A percentile compares a stretch with the other conserved stretches of the same genome.
These are phyloP conservation scores for Fusarium hostae DNA, from an alignment of 2,329 filamentous ascomycete species.

Conservation along the genomic window DNA sequence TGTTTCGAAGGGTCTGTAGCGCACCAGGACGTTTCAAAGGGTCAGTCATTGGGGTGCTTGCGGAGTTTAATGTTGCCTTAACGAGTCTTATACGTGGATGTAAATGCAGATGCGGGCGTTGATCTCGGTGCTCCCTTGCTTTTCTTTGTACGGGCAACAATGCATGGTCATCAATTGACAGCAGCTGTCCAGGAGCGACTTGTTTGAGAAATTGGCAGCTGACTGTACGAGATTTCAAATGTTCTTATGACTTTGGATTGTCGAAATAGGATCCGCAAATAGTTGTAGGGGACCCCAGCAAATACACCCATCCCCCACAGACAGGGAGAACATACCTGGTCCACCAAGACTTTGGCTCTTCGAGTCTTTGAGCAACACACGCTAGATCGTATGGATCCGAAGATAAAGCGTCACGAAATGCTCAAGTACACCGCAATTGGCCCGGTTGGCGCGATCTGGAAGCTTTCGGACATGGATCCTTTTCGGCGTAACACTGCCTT, in stretches of 20 bases:
- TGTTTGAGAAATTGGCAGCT: conserved; percentile 23
- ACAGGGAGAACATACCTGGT: conserved; percentile 3
- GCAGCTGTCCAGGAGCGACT: neutral
- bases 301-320: conserved; percentile 24
- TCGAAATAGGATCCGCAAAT: conserved; percentile 26
- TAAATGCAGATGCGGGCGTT: neutral
- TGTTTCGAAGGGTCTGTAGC: neutral
- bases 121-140: neutral
- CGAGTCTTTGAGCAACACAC: conserved; percentile 4
- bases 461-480: conserved; percentile 10
- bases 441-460: conserved; percentile 35
- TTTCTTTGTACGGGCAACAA: neutral
- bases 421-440: conserved; percentile 36
- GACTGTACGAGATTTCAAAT: conserved; percentile 30
- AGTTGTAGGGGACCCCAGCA: conserved; percentile 25
- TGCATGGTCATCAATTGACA: neutral
- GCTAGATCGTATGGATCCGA: conserved; percentile 20
- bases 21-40: neutral
- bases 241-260: conserved; percentile 33
- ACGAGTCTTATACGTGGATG: conserved; percentile 1
- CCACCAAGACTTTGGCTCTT: conserved; percentile 6
- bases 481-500: conserved; percentile 20
- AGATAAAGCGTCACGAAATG: conserved; percentile 22
- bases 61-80: conserved; percentile 2
- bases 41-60: neutral